Percentiles rank a stretch among this genome's conserved stretches.
Conservation (phyloP, 805 yeast genomes). For the Myxozyma melibiosi region DNA sequence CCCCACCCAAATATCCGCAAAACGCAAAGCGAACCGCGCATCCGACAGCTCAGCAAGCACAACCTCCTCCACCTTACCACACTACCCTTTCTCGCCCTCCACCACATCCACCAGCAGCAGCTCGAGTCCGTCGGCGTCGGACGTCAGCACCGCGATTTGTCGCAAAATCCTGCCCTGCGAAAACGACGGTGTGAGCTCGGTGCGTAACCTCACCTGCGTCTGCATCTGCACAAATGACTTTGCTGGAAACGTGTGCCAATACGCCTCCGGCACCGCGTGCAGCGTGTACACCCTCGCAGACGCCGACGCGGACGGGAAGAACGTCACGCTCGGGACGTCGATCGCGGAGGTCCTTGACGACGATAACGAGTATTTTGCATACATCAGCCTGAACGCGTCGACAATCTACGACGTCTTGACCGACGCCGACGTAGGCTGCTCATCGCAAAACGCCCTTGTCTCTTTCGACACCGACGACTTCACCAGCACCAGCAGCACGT, state of each 20-base stretch:
- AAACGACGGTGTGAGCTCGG: constrained; percentile 22
- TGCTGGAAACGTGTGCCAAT: constrained; percentile 14
- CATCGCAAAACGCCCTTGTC: constrained; percentile 29
- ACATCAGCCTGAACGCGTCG: constrained; percentile 1
- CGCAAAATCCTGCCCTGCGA: constrained; percentile 10
- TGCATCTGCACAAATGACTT: constrained; percentile 25
- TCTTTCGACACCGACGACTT: constrained; percentile 5
- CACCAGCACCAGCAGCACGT: too few species aligned
- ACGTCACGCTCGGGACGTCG: constrained; percentile 21
- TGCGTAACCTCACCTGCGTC: constrained; percentile 14
- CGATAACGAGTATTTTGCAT: constrained; percentile 4
- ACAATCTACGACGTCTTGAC: constrained; percentile 4
- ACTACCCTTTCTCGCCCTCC: neutral
- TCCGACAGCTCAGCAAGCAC: neutral
- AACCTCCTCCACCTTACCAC: neutral
- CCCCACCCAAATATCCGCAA: constrained; percentile 21
- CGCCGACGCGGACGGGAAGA: neutral
- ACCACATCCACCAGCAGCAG: neutral
- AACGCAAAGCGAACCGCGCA: neutral
- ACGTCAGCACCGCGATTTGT: neutral
- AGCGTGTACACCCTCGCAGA: constrained; percentile 2
- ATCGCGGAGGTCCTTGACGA: constrained; percentile 3
- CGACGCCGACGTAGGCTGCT: constrained; percentile 10
- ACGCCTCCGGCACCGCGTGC: constrained; percentile 12
- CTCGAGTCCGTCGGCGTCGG: neutral